Percentiles rank a stretch among this genome's conserved stretches.
Conservation (phyloP, 768 basidiomycete genomes). For the Auriscalpium orientale region DNA sequence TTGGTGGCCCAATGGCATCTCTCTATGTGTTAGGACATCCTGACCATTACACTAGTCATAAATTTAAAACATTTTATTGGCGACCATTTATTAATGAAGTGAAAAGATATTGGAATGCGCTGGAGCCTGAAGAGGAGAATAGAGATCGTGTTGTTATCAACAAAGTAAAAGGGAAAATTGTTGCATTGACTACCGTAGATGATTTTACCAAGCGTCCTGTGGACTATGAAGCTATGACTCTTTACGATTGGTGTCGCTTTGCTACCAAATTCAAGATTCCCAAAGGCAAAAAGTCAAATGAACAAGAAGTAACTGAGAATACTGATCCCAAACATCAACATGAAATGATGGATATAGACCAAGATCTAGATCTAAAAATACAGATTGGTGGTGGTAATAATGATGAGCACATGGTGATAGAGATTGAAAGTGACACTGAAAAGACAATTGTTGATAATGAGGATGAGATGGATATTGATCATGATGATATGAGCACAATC, state of each 20-base stretch:
- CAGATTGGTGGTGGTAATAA: no score
- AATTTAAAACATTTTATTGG: conserved; percentile 29
- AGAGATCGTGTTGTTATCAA: conserved; percentile 10
- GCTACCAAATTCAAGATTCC: not conserved
- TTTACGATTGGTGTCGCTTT: conserved; percentile 23
- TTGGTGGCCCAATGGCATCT: conserved; percentile 30
- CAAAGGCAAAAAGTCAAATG: not conserved
- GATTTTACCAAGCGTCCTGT: conserved; percentile 26
- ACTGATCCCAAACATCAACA: no score
- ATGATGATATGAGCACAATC: no score
- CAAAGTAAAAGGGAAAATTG: conserved; percentile 14
- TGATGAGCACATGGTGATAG: no score
- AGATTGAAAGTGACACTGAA: not conserved
- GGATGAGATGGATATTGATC: no score
- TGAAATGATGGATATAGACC: no score
- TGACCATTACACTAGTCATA: conserved; percentile 33
- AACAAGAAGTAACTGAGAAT: no score
- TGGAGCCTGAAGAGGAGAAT: not conserved
- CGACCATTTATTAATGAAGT: conserved; percentile 23
- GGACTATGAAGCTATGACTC: conserved; percentile 11
- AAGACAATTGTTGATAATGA: not conserved
- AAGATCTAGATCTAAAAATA: no score
- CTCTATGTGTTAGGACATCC: conserved; percentile 29
- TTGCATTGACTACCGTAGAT: conserved; percentile 18
- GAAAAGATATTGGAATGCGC: conserved; percentile 8